Conservation (phyloP, 78 protist species). For the Paratrimastix pyriformis region DNA sequence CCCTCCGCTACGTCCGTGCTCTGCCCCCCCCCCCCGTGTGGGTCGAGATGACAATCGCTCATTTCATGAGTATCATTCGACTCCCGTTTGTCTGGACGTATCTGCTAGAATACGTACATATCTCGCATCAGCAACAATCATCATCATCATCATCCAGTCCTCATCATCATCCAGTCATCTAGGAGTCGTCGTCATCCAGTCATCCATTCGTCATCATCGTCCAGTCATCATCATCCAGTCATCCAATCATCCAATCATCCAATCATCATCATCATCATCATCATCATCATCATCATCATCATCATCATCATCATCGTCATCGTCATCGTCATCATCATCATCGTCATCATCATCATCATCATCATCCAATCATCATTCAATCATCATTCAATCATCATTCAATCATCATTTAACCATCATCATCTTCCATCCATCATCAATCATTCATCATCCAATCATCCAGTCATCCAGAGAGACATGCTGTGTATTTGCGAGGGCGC, state of each 20-base stretch:
- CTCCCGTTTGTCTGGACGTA: not conserved
- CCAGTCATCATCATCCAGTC: too few species aligned
- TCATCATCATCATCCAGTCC: not conserved
- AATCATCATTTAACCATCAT: too few species aligned
- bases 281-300: not conserved
- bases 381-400: too few species aligned
- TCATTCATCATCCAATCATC: too few species aligned
- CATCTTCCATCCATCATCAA: too few species aligned
- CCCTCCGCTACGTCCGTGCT: not conserved
- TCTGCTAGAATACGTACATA: not conserved
- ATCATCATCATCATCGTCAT: not conserved
- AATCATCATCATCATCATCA: too few species aligned
- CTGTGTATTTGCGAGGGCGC: too few species aligned
- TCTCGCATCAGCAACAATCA: not conserved
- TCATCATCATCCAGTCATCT: too few species aligned
- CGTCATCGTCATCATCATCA: not conserved
- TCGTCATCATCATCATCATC: not conserved
- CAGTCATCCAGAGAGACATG: too few species aligned
- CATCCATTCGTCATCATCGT: not conserved
- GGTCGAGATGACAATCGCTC: not conserved
- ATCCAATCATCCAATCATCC: too few species aligned
- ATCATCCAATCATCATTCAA: too few species aligned
- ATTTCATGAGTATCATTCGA: not conserved
- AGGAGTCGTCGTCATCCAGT: too few species aligned
- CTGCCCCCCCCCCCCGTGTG: not conserved